Evolutionary conservation across 116 monocot genomes (phyloP).

Genomic region (Papilionanthe hybrid): DNA sequence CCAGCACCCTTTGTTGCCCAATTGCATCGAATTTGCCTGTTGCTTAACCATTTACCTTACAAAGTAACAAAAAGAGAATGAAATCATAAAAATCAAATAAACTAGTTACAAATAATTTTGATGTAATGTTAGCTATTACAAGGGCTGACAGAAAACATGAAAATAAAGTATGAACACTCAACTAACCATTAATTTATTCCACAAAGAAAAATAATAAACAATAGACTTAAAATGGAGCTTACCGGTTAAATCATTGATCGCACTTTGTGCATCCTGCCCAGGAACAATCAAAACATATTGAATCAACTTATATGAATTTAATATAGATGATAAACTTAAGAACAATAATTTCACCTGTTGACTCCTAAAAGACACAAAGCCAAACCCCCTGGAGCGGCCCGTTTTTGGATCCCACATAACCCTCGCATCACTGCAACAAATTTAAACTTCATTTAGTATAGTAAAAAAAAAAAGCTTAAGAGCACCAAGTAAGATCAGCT

Average conservation of each 20-base stretch:
- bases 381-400: constrained; percentile 91
- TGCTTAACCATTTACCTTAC: constrained; percentile 51
- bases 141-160: neutral
- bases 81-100: neutral
- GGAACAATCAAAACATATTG: constrained; percentile 7
- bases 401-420: constrained; percentile 99
- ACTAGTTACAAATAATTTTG: neutral
- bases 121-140: neutral
- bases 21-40: constrained; percentile 54
- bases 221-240: constrained; percentile 4
- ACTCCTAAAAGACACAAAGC: constrained; percentile 87
- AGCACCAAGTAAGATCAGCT: neutral
- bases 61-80: neutral
- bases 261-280: constrained; percentile 84
- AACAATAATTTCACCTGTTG: constrained; percentile 49
- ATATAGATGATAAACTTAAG: neutral
- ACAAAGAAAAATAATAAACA: neutral
- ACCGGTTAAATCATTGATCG: constrained; percentile 93
- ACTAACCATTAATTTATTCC: neutral
- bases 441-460: neutral
- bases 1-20: constrained; percentile 54
- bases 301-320: neutral
- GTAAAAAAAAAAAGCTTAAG: neutral
- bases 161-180: neutral
- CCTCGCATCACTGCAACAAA: constrained; percentile 62